Base-by-base conservation (phyloP, 2,329 filamentous ascomycete species). In the Pyrenophora graminea region DNA sequence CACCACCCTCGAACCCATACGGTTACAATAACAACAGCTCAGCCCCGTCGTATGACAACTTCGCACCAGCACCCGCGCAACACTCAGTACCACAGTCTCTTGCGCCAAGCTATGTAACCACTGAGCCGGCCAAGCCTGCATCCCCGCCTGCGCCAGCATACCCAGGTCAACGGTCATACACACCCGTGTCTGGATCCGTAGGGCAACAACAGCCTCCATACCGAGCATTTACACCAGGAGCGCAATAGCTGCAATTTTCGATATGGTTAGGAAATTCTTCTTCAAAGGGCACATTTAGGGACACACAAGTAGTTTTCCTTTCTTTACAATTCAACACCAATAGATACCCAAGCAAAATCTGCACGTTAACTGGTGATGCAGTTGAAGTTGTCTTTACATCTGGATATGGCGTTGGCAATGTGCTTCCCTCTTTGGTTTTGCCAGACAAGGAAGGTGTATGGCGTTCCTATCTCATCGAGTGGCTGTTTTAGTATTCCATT, bases 221-320 rank as follows among this genome's bases (percentile, higher is more conserved):
- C 23, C 44, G 49, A n/a, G 49, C 49, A 13, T 52, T 52, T 6
- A 39, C 49, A 1, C 49, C 49, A 15, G 38, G 39, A n/a, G 45
- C 39, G 23, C 36, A 45, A 10, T 21, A 39, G 30, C 39, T 33
- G 15, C 39, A 44, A 12, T 34, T 38, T 12, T 12, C 27, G 27
- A 30, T 30, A 1, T 12, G 12, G 8, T 30, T 7, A 30, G 27
- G 27, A 13, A 30, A 12, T 4, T 30, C 25, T 30, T 13, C 44
- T n/a, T 7, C 39, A 2, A 39, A 52, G 0, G 49, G 49, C 10
- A 39, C 44, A n/a, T 52, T 31, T 43, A 48, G 39, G 30, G 49
- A 52, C n/a, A 39, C 48, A 19, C 43, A 30, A 3, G 2, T 13
- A 13, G 3, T 27, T 30, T 30, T 30, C 10, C 5, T 30, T 30